Evolutionary conservation across 805 yeast species (phyloP), one percentile per base, ranked within the genome.

Genomic region (Candida caryicola): DNA sequence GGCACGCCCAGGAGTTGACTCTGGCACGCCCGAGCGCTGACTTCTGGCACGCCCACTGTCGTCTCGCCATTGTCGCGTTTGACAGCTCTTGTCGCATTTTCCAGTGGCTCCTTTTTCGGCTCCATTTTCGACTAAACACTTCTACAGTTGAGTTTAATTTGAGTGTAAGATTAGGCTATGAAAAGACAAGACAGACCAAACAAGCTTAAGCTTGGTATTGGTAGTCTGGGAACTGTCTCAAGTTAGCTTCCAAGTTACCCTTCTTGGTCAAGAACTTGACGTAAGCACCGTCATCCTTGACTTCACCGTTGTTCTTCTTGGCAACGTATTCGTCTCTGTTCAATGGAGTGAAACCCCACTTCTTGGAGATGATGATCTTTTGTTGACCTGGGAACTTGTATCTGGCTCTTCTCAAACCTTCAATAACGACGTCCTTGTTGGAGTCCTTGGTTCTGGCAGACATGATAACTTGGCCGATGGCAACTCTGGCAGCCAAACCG

Each of bases 341-440:
- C 69, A 93, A 85, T 74, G 85, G 86, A 75, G 99, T 93, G 97
- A 93, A 93, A 79, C 99, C 99, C 99, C 99, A 93, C 79, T 93
- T 93, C 95, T 93, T 93, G 60, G 99, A 93, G 75, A 93, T 77
- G 67, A 93, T 93, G 71, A 93, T 93, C 82, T 83, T 91, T 79
- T 93, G 99, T 81, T 93, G 99, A 81, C 99, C 99, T 75, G 99
- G 99, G 98, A 93, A 93, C 91, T 93, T 93, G 87, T 93, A 93
- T 82, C 98, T 91, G 57, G 97, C 95, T 84, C 99, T 91, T 82
- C 99, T 91, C 74, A 93, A 86, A 81, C 91, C 99, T 82, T 93
- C 99, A 64, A 93, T 79, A 59, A 88, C 96, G 70, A 87, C 95
- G 46, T 78, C 96, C 82, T 91, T 89, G 96, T 89, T 90, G 66